These are phyloP conservation scores for sorghum (Sorghum bicolor) DNA, from an alignment of 176 grass and related monocot species.

Conservation along the genomic window DNA sequence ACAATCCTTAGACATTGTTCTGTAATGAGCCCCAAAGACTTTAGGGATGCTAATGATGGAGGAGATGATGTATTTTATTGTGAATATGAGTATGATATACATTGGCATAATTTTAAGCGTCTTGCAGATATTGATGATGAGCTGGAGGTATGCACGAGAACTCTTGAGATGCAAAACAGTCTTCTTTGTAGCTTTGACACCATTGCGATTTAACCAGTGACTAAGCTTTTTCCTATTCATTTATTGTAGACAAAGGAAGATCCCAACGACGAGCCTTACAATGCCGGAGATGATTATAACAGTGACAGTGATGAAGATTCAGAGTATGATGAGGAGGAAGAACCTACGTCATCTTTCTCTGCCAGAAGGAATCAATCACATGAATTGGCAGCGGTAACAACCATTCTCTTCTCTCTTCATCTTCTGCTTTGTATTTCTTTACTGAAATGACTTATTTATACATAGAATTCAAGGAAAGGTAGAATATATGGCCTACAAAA, in stretches of 20 bases:
- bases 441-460: slow-evolving; percentile 24
- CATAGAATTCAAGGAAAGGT: slow-evolving; percentile 71
- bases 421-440: slow-evolving; percentile 13
- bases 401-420: neutral
- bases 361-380: slow-evolving; percentile 38
- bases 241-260: slow-evolving; percentile 51
- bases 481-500: slow-evolving; percentile 80
- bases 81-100: slow-evolving; percentile 93
- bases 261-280: slow-evolving; percentile 49
- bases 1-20: slow-evolving; percentile 84
- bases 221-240: neutral
- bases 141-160: slow-evolving; percentile 38
- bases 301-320: slow-evolving; percentile 62
- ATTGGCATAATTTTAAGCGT: slow-evolving; percentile 98
- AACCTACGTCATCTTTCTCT: slow-evolving; percentile 24
- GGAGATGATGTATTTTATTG: slow-evolving; percentile 98
- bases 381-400: slow-evolving; percentile 63
- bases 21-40: slow-evolving; percentile 72
- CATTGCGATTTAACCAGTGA: neutral
- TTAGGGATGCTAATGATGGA: slow-evolving; percentile 57
- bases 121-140: slow-evolving; percentile 70
- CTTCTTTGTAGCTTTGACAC: neutral
- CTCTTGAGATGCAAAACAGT: neutral
- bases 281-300: slow-evolving; percentile 43
- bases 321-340: slow-evolving; percentile 67